Evolutionary conservation across 2,329 filamentous ascomycete species (phyloP).

Genomic region (Alternaria sp.): DNA sequence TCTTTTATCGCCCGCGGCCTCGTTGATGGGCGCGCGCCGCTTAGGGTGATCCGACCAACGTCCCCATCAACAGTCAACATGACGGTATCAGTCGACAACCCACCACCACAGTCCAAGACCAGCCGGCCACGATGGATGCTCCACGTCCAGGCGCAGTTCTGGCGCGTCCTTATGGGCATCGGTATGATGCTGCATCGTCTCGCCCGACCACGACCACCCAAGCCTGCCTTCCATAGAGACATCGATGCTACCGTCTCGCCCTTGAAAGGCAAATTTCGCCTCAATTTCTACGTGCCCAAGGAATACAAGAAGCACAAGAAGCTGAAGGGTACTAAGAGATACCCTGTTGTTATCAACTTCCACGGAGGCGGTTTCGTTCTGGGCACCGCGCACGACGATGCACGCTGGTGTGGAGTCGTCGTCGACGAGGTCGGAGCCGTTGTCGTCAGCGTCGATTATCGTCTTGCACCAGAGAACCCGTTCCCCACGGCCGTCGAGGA

Average conservation of each 20-base stretch:
- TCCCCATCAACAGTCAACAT: background rate
- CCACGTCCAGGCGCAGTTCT: conserved; percentile 69
- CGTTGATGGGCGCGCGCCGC: conserved; percentile 17
- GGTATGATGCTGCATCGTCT: conserved; percentile 74
- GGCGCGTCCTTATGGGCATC: conserved; percentile 73
- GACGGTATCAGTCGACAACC: conserved; percentile 7
- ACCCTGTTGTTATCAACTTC: conserved; percentile 69
- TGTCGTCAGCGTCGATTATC: conserved; percentile 69
- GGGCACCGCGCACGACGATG: conserved; percentile 68
- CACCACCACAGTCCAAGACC: conserved; percentile 29
- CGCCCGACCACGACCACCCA: conserved; percentile 67
- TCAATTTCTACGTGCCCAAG: conserved; percentile 70
- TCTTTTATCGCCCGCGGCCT: conserved; percentile 5
- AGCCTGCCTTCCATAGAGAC: conserved; percentile 66
- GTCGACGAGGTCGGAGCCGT: conserved; percentile 66
- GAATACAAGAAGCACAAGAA: conserved; percentile 57
- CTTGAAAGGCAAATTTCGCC: conserved; percentile 57
- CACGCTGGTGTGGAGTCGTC: conserved; percentile 66
- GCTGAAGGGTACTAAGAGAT: conserved; percentile 55
- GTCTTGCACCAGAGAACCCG: conserved; percentile 67
- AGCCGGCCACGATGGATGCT: conserved; percentile 66
- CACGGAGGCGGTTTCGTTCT: conserved; percentile 72
- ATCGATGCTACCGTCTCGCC: conserved; percentile 62
- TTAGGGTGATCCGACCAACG: conserved; percentile 7
- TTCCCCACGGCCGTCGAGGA: conserved; percentile 72